These are phyloP conservation scores for Anethum foeniculum DNA, from an alignment of 140 eudicot species.

Conservation along the genomic window DNA sequence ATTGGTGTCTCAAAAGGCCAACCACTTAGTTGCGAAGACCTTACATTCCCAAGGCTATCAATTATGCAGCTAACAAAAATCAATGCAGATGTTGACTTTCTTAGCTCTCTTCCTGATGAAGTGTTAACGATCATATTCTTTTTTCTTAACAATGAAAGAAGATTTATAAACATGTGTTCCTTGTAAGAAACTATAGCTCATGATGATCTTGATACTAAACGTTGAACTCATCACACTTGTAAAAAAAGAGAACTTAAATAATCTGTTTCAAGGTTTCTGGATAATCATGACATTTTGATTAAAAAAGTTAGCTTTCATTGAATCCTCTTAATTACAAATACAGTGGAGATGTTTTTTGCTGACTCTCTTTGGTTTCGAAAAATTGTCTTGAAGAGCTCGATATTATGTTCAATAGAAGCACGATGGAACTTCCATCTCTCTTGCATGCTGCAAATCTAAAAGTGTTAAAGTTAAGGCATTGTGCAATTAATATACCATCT, in stretches of 20 bases:
- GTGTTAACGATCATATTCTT: not conserved
- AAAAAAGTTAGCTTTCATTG: not conserved
- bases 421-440: not conserved
- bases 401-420: not conserved
- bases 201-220: not conserved
- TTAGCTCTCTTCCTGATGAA: not conserved
- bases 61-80: not conserved
- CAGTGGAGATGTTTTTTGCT: not conserved
- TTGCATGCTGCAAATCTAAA: not conserved
- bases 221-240: not conserved
- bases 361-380: not conserved
- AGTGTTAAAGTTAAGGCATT: constrained; percentile 6
- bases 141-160: not conserved
- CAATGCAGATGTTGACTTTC: not conserved
- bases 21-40: not conserved
- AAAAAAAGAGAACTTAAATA: not conserved
- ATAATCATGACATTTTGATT: not conserved
- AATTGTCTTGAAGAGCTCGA: not conserved
- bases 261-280: not conserved
- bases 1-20: constrained; percentile 22
- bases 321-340: not conserved
- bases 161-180: not conserved
- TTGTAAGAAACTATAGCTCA: not conserved
- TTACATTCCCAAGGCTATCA: not conserved
- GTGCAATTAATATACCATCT: not conserved